Percentiles rank a stretch among this genome's conserved stretches.
These are phyloP conservation scores for Pleurotus sapidus DNA, from an alignment of 768 basidiomycete species.

Conservation along the genomic window DNA sequence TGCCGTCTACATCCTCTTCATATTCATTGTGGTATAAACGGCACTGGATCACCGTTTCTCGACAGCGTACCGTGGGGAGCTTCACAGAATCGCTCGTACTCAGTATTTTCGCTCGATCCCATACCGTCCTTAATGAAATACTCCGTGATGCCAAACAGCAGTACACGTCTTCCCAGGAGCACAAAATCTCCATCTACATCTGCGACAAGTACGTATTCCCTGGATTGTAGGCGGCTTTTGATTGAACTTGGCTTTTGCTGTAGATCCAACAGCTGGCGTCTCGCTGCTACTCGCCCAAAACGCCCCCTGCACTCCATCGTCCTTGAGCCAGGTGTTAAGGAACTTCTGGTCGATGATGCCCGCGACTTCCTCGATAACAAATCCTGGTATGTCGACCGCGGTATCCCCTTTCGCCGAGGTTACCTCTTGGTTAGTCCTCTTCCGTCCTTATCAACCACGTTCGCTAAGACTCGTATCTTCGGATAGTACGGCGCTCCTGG, in stretches of 20 bases:
- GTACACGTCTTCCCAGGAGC: constrained; percentile 48
- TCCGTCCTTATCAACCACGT: constrained; percentile 8
- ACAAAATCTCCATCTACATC: constrained; percentile 51
- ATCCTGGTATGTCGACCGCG: constrained; percentile 61
- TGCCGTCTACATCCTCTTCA: constrained; percentile 37
- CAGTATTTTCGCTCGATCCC: constrained; percentile 50
- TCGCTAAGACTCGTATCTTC: neutral
- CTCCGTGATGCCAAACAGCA: constrained; percentile 50
- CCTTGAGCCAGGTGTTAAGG: constrained; percentile 54
- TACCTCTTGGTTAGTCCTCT: constrained; percentile 67
- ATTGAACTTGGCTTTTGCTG: neutral
- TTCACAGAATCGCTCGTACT: constrained; percentile 31
- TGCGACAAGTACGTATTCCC: constrained; percentile 33
- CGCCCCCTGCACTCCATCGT: constrained; percentile 57
- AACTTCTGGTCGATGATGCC: constrained; percentile 57
- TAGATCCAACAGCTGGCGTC: constrained; percentile 40
- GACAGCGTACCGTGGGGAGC: constrained; percentile 29
- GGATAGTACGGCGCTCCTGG: constrained; percentile 64
- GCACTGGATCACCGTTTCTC: constrained; percentile 38
- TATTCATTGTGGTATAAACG: constrained; percentile 49
- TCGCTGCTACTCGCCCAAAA: constrained; percentile 48
- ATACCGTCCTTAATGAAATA: constrained; percentile 43
- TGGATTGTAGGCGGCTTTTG: neutral
- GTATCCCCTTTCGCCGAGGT: constrained; percentile 68
- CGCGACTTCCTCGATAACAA: constrained; percentile 56